Conservation (phyloP, 192 early-diverging fungal species). For the Coemansia javaensis region DNA sequence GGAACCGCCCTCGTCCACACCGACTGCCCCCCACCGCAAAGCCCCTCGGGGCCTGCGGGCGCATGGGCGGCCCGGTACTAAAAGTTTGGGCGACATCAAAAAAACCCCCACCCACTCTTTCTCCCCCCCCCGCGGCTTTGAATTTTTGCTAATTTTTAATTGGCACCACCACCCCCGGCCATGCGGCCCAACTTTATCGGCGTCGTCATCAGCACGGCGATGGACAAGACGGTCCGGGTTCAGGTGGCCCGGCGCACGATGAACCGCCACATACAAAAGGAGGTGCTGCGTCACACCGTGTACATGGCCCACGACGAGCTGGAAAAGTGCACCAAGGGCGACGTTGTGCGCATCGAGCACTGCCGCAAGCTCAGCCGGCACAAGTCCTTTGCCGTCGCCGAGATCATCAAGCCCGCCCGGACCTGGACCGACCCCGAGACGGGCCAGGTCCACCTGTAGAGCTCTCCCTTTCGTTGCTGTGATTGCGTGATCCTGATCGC, state of each 20-base stretch:
- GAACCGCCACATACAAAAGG: conserved; percentile 65
- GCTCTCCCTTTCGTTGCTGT: too few species aligned
- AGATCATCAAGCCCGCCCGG: conserved; percentile 59
- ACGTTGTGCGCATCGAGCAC: conserved; percentile 87
- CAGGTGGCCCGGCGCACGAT: conserved; percentile 69
- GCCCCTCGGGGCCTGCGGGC: too few species aligned
- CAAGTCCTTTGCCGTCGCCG: conserved; percentile 86
- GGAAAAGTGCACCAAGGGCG: conserved; percentile 76
- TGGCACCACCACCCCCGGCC: too few species aligned
- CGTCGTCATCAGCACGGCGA: conserved; percentile 81
- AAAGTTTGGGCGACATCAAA: too few species aligned
- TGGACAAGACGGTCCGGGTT: conserved; percentile 89
- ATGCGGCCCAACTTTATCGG: conserved; percentile 80
- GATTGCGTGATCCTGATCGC: conserved; percentile 3
- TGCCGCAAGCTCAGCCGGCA: conserved; percentile 80
- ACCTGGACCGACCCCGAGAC: conserved; percentile 51
- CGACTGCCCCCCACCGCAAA: too few species aligned
- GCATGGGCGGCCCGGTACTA: too few species aligned
- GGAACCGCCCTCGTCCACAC: too few species aligned
- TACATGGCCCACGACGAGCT: conserved; percentile 85
- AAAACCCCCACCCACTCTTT: too few species aligned
- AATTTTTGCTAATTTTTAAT: too few species aligned
- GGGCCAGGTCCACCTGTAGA: conserved; percentile 37
- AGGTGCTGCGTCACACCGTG: conserved; percentile 76
- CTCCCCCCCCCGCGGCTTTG: too few species aligned